Base-by-base conservation (phyloP, 352 stramenopile species). In the Pythium brassicae region DNA sequence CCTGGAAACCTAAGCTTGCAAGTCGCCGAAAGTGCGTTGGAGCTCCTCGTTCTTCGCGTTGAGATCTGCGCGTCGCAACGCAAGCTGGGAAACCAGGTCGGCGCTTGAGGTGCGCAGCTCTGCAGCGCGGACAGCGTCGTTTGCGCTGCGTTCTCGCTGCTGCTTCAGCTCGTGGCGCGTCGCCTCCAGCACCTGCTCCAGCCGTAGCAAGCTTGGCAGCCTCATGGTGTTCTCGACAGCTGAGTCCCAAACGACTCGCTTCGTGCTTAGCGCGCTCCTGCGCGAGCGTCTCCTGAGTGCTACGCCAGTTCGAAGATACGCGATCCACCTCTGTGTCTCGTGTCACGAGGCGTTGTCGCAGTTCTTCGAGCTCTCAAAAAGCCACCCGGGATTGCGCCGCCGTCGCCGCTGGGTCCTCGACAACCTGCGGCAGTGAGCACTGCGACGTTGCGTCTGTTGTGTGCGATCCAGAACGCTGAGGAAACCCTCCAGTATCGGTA, bases 141-240 rank as follows among this genome's bases (percentile, higher is more conserved):
- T 43, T 9, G 50, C 59, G 26, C 48, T 32, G 25, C 49, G 49
- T 11, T 39, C 50, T 40, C 53, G 44, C 25, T 72, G 40, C 11
- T 20, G 15, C 14, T 49, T 6, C 46, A 62, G 17, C 45, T 57
- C 26, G 3, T 50, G 46, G 3, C 57, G 34, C 50, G 56, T 39
- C n/a, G 48, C 45, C 23, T 44, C 2, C 32, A 58, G 27, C 19
- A 25, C n/a, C 6, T 45, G 53, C 29, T 51, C 9, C 20, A 50
- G 15, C 8, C 52, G 37, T n/a, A n/a, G n/a, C 15, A 10, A 48
- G 26, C 2, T 49, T 42, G 17, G 11, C 9, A 1, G 12, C 11
- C 14, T 56, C 25, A 2, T 8, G 22, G 2, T 48, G 10, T 1
- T 37, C 23, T 20, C 23, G n/a, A 0, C 9, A 20, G 10, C 9